Conservation (phyloP, 2,329 filamentous ascomycete genomes). For the Colletotrichum australisinense region DNA sequence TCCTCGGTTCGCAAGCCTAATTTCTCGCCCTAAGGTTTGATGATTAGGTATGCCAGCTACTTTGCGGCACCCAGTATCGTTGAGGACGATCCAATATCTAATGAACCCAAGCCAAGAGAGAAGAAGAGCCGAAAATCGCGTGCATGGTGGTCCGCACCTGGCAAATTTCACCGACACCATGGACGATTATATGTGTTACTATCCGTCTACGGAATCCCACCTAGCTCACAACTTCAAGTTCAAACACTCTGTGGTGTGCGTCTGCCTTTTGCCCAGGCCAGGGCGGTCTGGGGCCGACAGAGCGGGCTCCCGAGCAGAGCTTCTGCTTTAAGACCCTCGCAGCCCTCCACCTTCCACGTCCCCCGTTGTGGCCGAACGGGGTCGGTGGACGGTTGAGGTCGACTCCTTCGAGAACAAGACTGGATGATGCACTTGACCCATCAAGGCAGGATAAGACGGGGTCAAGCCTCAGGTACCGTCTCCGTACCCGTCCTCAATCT, state of each 20-base stretch:
- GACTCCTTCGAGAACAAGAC: constrained; percentile 22
- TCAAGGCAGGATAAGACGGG: constrained; percentile 19
- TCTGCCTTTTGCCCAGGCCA: constrained; percentile 1
- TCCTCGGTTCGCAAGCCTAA: background rate
- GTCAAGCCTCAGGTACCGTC: constrained; percentile 20
- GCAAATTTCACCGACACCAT: background rate
- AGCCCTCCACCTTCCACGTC: constrained; percentile 26
- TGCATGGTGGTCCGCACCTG: background rate
- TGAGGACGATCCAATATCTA: background rate
- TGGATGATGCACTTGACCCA: constrained; percentile 5
- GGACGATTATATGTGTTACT: background rate
- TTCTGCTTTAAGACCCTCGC: constrained; percentile 24
- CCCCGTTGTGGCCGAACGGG: constrained; percentile 20
- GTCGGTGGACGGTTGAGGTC: constrained; percentile 11
- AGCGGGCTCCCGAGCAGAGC: constrained; percentile 28
- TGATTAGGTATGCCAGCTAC: background rate
- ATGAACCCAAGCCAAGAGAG: background rate
- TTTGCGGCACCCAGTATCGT: background rate
- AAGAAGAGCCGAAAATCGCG: background rate
- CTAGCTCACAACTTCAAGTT: background rate
- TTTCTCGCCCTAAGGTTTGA: constrained; percentile 2
- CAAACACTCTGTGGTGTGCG: background rate
- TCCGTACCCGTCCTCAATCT: constrained; percentile 5
- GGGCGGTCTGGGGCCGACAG: constrained; percentile 24
- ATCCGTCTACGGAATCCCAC: background rate